Evolutionary conservation across 116 monocot genomes (phyloP).

Genomic region (Posidonia oceanica): DNA sequence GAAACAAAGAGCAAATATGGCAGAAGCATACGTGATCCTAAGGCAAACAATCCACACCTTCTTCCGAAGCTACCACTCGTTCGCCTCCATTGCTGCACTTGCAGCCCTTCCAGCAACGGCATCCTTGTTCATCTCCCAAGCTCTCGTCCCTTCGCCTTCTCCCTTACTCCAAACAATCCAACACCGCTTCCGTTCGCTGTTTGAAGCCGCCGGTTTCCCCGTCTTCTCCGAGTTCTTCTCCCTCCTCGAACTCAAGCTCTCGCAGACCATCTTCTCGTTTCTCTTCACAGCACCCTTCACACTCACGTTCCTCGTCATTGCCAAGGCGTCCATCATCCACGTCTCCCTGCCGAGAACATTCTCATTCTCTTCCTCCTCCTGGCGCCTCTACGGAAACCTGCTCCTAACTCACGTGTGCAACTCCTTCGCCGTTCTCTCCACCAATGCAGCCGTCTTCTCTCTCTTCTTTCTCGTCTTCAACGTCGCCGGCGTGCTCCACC

Average conservation of each 20-base stretch:
- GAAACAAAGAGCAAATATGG: background rate
- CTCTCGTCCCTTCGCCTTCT: constrained; percentile 27
- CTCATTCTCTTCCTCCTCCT: constrained; percentile 6
- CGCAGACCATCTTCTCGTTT: constrained; percentile 56
- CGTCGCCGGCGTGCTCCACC: constrained; percentile 12
- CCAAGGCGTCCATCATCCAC: constrained; percentile 47
- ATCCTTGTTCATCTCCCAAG: constrained; percentile 40
- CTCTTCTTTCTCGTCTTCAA: constrained; percentile 49
- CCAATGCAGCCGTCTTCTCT: constrained; percentile 47
- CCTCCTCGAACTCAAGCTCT: constrained; percentile 47
- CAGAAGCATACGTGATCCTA: constrained; percentile 32
- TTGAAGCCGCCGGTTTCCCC: constrained; percentile 56
- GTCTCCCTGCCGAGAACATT: constrained; percentile 6
- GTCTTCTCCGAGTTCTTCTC: constrained; percentile 26
- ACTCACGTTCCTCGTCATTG: constrained; percentile 57
- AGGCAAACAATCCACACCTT: constrained; percentile 53
- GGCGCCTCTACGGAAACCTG: constrained; percentile 33
- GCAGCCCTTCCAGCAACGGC: constrained; percentile 52
- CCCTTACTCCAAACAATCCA: constrained; percentile 20
- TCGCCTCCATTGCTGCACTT: constrained; percentile 36
- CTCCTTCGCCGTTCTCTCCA: constrained; percentile 42
- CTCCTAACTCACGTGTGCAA: constrained; percentile 44
- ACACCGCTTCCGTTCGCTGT: constrained; percentile 32
- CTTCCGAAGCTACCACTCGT: constrained; percentile 41
- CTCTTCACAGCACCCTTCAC: constrained; percentile 51